Base-by-base conservation (phyloP, 306 rosid species). In the Quercus alba region DNA sequence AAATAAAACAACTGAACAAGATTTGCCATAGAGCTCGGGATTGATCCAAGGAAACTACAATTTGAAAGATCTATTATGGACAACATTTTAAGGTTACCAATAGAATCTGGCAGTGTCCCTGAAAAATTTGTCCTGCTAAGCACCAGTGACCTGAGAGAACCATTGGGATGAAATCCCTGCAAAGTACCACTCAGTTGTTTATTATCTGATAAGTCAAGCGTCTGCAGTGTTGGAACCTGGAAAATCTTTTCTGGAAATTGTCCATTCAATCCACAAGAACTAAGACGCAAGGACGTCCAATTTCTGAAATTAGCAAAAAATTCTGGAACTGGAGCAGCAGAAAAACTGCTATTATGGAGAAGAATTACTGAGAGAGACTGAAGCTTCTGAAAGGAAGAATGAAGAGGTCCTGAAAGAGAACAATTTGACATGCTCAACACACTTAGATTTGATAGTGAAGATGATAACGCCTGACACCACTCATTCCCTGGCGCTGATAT, bases 381-480 rank as follows among this genome's bases (percentile, higher is more conserved):
- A 56, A 87, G 87, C 13, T 80, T 77, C 79, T 0, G 31, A 8
- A 83, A n/a, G 1, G 83, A 62, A 0, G 4, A 10, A 73, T 81
- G 72, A 20, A 89, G 62, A 7, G 87, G 87, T 59, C 92, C 87
- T 4, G 81, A 21, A 17, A 89, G 77, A 70, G 26, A 4, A 70
- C 89, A 86, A 0, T 0, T 0, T 0, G 72, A 19, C 86, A 89
- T 78, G 75, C 78, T 74, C 51, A 89, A 3, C 35, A 82, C 86
- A 49, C 78, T 77, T 3, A 89, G 70, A 0, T 5, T 38, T 33
- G 15, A 81, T 23, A 88, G 2, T 1, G 41, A 35, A 59, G 66
- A 59, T 8, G n/a, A 51, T 44, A 86, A n/a, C 1, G 80, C 85
- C 18, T 56, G 46, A 49, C 86, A 21, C 98, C 98, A 91, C 15